phyloP scores from a whole-genome alignment of 108 stramenopile species.

The Pseudonitzschia pungens region DNA sequence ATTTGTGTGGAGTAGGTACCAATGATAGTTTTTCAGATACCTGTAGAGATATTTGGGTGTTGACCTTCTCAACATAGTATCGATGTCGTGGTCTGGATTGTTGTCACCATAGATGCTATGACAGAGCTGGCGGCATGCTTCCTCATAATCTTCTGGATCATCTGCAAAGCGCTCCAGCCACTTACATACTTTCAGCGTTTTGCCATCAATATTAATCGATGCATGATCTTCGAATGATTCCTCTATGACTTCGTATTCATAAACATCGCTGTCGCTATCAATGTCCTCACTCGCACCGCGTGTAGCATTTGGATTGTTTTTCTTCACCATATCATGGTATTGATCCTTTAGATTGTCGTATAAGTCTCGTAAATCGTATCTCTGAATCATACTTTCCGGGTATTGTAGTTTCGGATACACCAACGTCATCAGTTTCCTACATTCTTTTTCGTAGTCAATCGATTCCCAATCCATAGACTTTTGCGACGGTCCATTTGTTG shows the following conservation, averaged over 20 bases:
- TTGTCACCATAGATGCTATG: conserved; percentile 17
- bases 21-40: conserved; percentile 31
- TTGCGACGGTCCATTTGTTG: not conserved
- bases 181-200: conserved; percentile 8
- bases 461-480: not conserved
- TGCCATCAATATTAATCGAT: not conserved
- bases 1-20: conserved; percentile 30
- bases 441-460: conserved; percentile 22
- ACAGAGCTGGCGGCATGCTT: conserved; percentile 26
- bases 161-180: conserved; percentile 33
- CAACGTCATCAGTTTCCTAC: conserved; percentile 23
- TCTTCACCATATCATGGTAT: conserved; percentile 12
- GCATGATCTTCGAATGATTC: not conserved
- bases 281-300: not conserved
- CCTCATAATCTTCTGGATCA: conserved; percentile 31
- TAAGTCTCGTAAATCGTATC: conserved; percentile 28
- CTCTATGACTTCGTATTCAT: not conserved
- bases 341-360: conserved; percentile 34
- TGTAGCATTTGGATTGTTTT: not conserved
- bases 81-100: conserved; percentile 26
- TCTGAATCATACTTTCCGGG: conserved; percentile 25
- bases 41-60: conserved; percentile 24
- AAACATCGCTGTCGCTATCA: not conserved
- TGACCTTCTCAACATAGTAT: conserved; percentile 28
- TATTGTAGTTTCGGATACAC: conserved; percentile 14